phyloP scores from a whole-genome alignment of 768 basidiomycete genomes.

The Mycena venus region DNA sequence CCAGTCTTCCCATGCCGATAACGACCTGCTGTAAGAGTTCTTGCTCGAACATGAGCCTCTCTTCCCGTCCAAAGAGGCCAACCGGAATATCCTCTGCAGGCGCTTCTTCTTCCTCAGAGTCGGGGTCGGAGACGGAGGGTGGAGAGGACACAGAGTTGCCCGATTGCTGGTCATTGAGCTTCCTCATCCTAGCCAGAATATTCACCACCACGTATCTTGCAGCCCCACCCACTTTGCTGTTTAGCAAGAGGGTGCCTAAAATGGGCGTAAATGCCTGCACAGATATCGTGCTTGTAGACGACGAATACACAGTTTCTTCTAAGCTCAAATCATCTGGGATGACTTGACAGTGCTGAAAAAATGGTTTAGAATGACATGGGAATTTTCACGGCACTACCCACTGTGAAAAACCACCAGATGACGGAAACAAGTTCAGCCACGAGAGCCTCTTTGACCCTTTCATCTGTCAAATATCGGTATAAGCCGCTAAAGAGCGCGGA shows the following conservation, averaged over 20 bases:
- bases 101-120: slow-evolving; percentile 50
- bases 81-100: slow-evolving; percentile 43
- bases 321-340: slow-evolving; percentile 61
- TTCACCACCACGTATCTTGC: slow-evolving; percentile 85
- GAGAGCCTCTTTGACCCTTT: slow-evolving; percentile 89
- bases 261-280: slow-evolving; percentile 94
- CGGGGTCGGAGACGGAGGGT: slow-evolving; percentile 15
- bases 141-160: slow-evolving; percentile 8
- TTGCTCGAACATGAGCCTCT: slow-evolving; percentile 78
- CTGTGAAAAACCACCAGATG: slow-evolving; percentile 94
- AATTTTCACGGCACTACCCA: slow-evolving; percentile 40
- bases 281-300: slow-evolving; percentile 65
- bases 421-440: slow-evolving; percentile 83
- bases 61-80: slow-evolving; percentile 65
- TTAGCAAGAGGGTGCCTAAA: slow-evolving; percentile 89
- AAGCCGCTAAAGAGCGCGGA: neutral
- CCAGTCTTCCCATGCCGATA: slow-evolving; percentile 89
- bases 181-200: slow-evolving; percentile 77
- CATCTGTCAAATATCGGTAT: slow-evolving; percentile 65
- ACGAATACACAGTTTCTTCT: slow-evolving; percentile 48
- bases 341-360: slow-evolving; percentile 73
- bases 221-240: slow-evolving; percentile 77
- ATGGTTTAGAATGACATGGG: slow-evolving; percentile 11
- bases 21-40: slow-evolving; percentile 91
- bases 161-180: slow-evolving; percentile 63